Evolutionary conservation across 345 rosid genomes (phyloP).

Genomic region (Citrus sp.): DNA sequence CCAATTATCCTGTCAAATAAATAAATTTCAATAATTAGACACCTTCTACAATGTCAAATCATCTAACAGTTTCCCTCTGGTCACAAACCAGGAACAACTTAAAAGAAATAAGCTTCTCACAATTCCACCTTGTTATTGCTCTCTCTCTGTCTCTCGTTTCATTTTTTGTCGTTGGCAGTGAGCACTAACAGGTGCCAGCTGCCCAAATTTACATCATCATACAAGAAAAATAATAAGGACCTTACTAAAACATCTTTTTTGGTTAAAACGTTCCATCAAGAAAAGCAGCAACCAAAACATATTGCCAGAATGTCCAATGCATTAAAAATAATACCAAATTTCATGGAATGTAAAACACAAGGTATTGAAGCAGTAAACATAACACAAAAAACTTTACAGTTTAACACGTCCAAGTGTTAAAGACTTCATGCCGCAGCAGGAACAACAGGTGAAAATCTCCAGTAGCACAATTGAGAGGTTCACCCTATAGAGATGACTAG

Average conservation of each 20-base stretch:
- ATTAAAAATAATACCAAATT: neutral
- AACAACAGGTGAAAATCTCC: neutral
- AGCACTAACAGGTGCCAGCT: neutral
- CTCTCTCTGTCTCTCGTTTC: neutral
- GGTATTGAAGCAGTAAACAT: neutral
- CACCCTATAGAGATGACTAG: neutral
- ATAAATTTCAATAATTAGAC: neutral
- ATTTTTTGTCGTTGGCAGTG: neutral
- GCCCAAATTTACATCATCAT: neutral
- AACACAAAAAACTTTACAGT: neutral
- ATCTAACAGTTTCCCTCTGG: neutral
- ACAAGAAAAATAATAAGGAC: neutral
- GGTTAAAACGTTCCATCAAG: neutral
- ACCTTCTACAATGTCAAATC: neutral
- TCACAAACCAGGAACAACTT: neutral
- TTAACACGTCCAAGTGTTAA: neutral
- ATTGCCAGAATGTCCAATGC: neutral
- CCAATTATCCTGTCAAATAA: neutral
- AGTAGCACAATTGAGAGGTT: neutral
- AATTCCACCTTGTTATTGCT: neutral
- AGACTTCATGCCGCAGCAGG: neutral
- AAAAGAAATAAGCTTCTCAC: neutral
- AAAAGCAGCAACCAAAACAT: neutral
- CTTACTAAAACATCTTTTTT: neutral
- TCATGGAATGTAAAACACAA: neutral